Percentiles rank a stretch among this genome's conserved stretches.
Evolutionary conservation across 2,329 filamentous ascomycete genomes (phyloP).

Genomic region (Epichloe glyceriae): DNA sequence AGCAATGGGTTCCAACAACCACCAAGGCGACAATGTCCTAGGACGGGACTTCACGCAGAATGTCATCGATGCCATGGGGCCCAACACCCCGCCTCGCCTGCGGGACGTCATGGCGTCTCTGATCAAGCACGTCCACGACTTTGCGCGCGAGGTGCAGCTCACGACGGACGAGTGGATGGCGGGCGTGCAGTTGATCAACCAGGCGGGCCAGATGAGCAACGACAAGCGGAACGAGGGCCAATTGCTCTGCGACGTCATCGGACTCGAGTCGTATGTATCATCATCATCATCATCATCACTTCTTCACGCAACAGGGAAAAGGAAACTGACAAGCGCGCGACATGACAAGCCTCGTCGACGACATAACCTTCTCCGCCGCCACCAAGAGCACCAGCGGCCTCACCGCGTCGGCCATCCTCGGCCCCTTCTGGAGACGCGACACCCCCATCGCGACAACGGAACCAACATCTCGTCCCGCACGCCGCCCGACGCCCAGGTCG

Average conservation of each 20-base stretch:
- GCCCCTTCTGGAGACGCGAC: constrained; percentile 70
- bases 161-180: constrained; percentile 70
- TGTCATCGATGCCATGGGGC: constrained; percentile 63
- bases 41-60: constrained; percentile 51
- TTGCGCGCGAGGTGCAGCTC: constrained; percentile 65
- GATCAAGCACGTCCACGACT: constrained; percentile 68
- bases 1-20: not conserved
- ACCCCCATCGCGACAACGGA: constrained; percentile 60
- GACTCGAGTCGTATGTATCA: constrained; percentile 48
- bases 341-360: constrained; percentile 48
- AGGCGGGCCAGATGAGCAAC: constrained; percentile 55
- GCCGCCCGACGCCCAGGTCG: constrained; percentile 36
- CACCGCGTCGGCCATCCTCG: constrained; percentile 68
- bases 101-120: constrained; percentile 54
- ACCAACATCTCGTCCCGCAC: constrained; percentile 47
- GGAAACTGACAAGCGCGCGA: too few relatives aligned
- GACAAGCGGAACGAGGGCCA: constrained; percentile 61
- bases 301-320: too few relatives aligned
- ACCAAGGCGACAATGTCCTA: constrained; percentile 11
- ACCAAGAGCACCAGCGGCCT: constrained; percentile 30
- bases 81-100: constrained; percentile 54
- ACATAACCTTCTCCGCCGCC: constrained; percentile 57
- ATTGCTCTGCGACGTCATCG: constrained; percentile 59
- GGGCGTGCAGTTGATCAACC: constrained; percentile 46
- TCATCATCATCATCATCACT: too few relatives aligned